Evolutionary conservation across 345 rosid species (phyloP), one percentile per base, ranked within the genome.

Genomic region (Citrus glauca): DNA sequence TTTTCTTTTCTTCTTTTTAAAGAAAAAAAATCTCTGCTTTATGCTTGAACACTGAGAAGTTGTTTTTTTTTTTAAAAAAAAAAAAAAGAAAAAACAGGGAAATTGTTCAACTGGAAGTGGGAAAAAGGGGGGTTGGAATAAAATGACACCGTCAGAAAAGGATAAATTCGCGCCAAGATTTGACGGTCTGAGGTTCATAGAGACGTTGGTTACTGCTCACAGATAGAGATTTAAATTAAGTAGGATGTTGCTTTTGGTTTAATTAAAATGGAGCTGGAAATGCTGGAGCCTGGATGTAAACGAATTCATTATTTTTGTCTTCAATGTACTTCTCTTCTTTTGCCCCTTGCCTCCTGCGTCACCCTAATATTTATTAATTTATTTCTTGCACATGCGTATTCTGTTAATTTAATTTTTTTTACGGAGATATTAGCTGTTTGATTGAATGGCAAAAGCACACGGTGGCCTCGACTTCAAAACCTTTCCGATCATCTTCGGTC

Each of bases 171-270:
- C 86, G 33, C 89, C 90, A 32, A 85, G 88, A 55, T 89, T 91
- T 55, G 94, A 91, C 64, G 92, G 94, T 16, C 75, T 91, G 72
- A 84, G 88, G 84, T 91, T 91, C 83, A 89, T 91, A 16, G 94
- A 91, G 82, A 89, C 92, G 13, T 81, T 91, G 73, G 80, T 91
- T 11, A 91, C 94, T 19, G 92, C 92, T 17, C 92, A 91, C 78
- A 84, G 92, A 80, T 91, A 35, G 83, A 45, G 50, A 45, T 45
- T 45, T 11, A 45, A 45, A 13, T 45, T 3, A 45, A 45, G 14
- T 45, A 16, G 50, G 16, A 45, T 13, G 50, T 45, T 45, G 17
- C 37, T 45, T 45, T 13, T 45, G 16, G 5, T 45, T 45, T 45
- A 56, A 56, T 56, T 56, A 22, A 56, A 56, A 56, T 56, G 24